Evolutionary conservation across 352 stramenopile genomes (phyloP).

Genomic region (Pythium insidiosum): DNA sequence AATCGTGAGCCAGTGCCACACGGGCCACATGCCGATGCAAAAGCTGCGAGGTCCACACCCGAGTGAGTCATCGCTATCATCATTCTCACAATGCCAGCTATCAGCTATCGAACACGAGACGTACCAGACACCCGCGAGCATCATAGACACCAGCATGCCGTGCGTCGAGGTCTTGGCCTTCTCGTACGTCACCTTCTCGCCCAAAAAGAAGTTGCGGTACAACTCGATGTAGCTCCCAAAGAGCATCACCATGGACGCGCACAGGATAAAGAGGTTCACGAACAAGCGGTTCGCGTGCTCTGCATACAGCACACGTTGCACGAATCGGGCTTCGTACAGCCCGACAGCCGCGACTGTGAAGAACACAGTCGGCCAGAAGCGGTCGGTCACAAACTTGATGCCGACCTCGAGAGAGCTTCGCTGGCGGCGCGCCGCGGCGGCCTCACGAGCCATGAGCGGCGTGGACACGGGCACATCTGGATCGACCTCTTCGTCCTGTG

Average conservation of each 20-base stretch:
- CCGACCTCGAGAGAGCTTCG: slow-evolving; percentile 20
- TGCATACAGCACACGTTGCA: slow-evolving; percentile 46
- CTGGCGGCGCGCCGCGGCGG: slow-evolving; percentile 4
- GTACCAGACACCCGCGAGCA: slow-evolving; percentile 46
- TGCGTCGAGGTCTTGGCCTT: slow-evolving; percentile 58
- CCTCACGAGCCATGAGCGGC: slow-evolving; percentile 7
- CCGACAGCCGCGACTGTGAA: slow-evolving; percentile 38
- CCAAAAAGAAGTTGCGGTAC: slow-evolving; percentile 45
- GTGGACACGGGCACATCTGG: slow-evolving; percentile 22
- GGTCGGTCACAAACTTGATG: slow-evolving; percentile 38
- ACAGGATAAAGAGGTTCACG: slow-evolving; percentile 44
- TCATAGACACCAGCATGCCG: slow-evolving; percentile 51
- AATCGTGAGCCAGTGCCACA: slow-evolving; percentile 68
- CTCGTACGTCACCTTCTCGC: slow-evolving; percentile 57
- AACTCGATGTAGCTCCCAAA: slow-evolving; percentile 69
- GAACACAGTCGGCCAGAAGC: slow-evolving; percentile 50
- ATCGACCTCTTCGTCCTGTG: slow-evolving; percentile 24
- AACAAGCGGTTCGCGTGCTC: slow-evolving; percentile 36
- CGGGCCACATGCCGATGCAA: slow-evolving; percentile 62
- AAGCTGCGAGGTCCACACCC: no score
- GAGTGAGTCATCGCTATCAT: not conserved
- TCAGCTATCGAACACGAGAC: slow-evolving; percentile 3
- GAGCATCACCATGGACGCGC: slow-evolving; percentile 38
- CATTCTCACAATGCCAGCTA: not conserved
- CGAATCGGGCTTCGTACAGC: slow-evolving; percentile 51